A percentile compares a stretch with the other conserved stretches of the same genome.
These are phyloP conservation scores for Phytopythium delawarense DNA, from an alignment of 352 stramenopile genomes.

Conservation along the genomic window DNA sequence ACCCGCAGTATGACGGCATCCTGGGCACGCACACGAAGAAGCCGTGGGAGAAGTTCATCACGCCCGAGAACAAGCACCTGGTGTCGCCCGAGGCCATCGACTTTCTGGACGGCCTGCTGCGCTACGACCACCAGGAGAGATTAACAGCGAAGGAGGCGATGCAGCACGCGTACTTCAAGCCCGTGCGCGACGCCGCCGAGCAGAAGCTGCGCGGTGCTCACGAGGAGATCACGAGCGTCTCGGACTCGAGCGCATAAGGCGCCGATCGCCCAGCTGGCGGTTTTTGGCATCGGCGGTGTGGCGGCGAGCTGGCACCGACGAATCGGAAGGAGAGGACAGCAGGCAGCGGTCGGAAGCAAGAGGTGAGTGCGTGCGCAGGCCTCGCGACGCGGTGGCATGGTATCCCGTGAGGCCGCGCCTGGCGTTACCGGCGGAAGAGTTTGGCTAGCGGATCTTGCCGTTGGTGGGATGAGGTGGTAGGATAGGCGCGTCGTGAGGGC, in stretches of 20 bases:
- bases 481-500: background rate
- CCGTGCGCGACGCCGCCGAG: conserved; percentile 80
- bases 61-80: conserved; percentile 96
- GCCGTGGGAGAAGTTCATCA: conserved; percentile 99
- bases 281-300: background rate
- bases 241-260: conserved; percentile 67
- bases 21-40: conserved; percentile 97
- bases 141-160: conserved; percentile 98
- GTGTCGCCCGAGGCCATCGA: conserved; percentile 95
- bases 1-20: conserved; percentile 98
- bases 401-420: background rate
- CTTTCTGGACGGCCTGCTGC: conserved; percentile 86
- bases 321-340: background rate
- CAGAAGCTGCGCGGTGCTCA: conserved; percentile 56
- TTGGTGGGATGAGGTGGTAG: background rate
- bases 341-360: background rate
- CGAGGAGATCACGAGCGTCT: conserved; percentile 73
- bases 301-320: background rate
- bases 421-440: background rate
- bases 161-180: conserved; percentile 97
- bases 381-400: background rate
- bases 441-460: conserved; percentile 1
- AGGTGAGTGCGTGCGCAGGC: background rate
- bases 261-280: background rate
- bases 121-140: conserved; percentile 96